phyloP scores from a whole-genome alignment of 2,329 filamentous ascomycete genomes.

The Pseudopithomyces chartarum region DNA sequence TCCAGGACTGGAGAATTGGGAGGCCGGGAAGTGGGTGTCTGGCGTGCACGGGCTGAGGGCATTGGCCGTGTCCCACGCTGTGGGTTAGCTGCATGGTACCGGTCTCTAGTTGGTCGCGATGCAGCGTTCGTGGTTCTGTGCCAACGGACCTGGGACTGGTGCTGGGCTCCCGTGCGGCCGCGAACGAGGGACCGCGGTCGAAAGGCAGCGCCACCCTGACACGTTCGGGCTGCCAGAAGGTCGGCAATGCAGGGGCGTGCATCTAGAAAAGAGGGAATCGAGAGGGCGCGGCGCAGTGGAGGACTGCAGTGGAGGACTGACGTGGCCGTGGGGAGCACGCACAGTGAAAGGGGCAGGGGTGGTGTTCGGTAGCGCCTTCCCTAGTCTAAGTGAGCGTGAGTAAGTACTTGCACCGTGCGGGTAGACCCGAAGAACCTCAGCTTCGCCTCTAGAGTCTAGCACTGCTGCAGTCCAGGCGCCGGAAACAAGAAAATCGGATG shows the following conservation, averaged over 20 bases:
- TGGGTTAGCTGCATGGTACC: slow-evolving; percentile 28
- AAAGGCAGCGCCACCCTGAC: slow-evolving; percentile 20
- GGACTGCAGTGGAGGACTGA: slow-evolving; percentile 35
- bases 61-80: slow-evolving; percentile 32
- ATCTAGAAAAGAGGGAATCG: slow-evolving; percentile 20
- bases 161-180: slow-evolving; percentile 16
- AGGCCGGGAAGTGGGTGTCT: slow-evolving; percentile 34
- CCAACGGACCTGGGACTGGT: slow-evolving; percentile 14
- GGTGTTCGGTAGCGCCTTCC: slow-evolving; percentile 12
- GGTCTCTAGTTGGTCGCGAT: slow-evolving; percentile 26
- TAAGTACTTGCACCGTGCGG: slow-evolving; percentile 16
- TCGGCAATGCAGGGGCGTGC: slow-evolving; percentile 34
- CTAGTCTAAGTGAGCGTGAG: too few relatives aligned
- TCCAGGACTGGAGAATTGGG: slow-evolving; percentile 32
- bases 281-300: slow-evolving; percentile 30
- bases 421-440: slow-evolving; percentile 26
- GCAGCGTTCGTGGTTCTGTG: slow-evolving; percentile 29
- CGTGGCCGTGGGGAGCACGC: slow-evolving; percentile 24
- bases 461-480: too few relatives aligned
- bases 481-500: too few relatives aligned
- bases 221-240: slow-evolving; percentile 26
- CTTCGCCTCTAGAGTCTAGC: too few relatives aligned
- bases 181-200: slow-evolving; percentile 27
- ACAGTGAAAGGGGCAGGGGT: slow-evolving; percentile 14
- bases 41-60: slow-evolving; percentile 22